A percentile compares a stretch with the other conserved stretches of the same genome.
phyloP scores from a whole-genome alignment of 306 rosid species.

The Spatholobus suberectus region DNA sequence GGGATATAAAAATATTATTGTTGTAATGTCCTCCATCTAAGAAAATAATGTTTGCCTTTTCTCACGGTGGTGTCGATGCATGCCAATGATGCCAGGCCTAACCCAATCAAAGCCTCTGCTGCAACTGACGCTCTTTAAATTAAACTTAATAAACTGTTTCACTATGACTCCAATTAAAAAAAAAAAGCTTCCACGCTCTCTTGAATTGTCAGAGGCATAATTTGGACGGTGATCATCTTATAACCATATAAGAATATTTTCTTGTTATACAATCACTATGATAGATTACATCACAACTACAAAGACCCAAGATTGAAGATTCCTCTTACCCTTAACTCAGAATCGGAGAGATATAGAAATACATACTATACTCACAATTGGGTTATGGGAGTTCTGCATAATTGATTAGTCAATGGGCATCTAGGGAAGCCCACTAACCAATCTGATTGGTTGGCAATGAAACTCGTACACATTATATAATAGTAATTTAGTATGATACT shows the following conservation, averaged over 20 bases:
- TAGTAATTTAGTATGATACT: neutral
- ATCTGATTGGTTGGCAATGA: constrained; percentile 43
- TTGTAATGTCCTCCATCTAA: neutral
- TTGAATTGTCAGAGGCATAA: constrained; percentile 36
- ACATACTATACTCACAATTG: neutral
- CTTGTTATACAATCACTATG: neutral
- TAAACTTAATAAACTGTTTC: constrained; percentile 2
- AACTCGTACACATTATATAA: neutral
- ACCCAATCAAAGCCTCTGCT: constrained; percentile 10
- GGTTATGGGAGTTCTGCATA: neutral
- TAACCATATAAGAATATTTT: neutral
- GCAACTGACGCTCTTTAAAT: constrained; percentile 1
- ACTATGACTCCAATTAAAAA: neutral
- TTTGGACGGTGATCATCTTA: constrained; percentile 39
- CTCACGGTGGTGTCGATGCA: constrained; percentile 19
- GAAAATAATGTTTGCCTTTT: neutral
- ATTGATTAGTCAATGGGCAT: neutral
- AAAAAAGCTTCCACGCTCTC: constrained; percentile 6
- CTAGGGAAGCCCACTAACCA: constrained; percentile 24
- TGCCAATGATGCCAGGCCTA: neutral
- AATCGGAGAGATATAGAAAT: neutral
- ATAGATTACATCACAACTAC: constrained; percentile 14
- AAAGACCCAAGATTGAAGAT: constrained; percentile 6
- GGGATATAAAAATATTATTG: neutral
- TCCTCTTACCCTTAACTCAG: constrained; percentile 12